Conservation (phyloP, 805 yeast species). For the Yarrowia divulgata region DNA sequence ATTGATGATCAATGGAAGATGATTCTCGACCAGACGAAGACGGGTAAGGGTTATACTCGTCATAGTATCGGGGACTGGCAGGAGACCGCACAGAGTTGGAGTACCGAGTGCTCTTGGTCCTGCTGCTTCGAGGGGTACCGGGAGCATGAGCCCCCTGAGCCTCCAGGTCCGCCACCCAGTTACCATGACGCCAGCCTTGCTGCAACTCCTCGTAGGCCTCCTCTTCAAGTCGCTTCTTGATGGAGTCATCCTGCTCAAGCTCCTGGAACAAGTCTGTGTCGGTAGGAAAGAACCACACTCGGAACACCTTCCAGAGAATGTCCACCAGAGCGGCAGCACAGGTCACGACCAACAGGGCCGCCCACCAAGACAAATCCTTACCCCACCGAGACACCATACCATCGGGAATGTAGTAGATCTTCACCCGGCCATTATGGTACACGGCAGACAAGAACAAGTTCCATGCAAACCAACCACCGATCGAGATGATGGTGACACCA, state of each 20-base stretch:
- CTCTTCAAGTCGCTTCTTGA: constrained; percentile 74
- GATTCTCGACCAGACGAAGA: constrained; percentile 22
- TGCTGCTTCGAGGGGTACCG: constrained; percentile 38
- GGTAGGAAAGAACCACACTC: constrained; percentile 64
- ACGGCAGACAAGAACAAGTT: constrained; percentile 57
- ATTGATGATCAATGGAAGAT: constrained; percentile 4
- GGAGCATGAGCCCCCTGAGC: constrained; percentile 17
- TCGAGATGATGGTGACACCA: constrained; percentile 71
- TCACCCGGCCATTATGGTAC: constrained; percentile 25
- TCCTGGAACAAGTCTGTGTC: constrained; percentile 83
- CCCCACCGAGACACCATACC: constrained; percentile 81
- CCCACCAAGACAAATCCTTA: constrained; percentile 86
- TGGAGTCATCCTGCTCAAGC: constrained; percentile 70
- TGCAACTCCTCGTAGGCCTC: constrained; percentile 71
- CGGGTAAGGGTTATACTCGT: constrained; percentile 21
- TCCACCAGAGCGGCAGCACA: constrained; percentile 72
- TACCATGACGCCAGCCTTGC: constrained; percentile 36
- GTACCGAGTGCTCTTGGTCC: constrained; percentile 26
- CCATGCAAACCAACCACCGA: constrained; percentile 88
- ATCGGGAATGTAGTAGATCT: constrained; percentile 67
- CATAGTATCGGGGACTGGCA: constrained; percentile 23
- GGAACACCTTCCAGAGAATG: constrained; percentile 63
- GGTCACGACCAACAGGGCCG: constrained; percentile 63
- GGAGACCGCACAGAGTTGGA: constrained; percentile 32
- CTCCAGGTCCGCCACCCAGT: constrained; percentile 38